phyloP scores from a whole-genome alignment of 176 grass and related monocot species.

The Dendrocalamus sinicus region DNA sequence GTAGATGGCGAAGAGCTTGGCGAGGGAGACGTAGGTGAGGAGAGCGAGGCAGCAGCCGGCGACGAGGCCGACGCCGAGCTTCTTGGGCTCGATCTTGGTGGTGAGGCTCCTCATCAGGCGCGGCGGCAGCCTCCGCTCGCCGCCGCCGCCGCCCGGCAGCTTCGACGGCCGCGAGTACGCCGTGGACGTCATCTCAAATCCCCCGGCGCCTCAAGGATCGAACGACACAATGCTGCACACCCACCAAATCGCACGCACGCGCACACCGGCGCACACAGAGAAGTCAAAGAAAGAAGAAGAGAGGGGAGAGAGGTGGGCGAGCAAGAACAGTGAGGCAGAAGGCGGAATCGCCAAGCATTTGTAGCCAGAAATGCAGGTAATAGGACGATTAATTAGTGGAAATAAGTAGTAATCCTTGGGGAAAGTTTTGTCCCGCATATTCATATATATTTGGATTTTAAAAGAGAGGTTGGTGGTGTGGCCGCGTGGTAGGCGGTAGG shows the following conservation, averaged over 20 bases:
- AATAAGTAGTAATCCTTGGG: neutral
- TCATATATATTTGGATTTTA: neutral
- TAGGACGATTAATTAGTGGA: neutral
- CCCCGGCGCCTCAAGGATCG: neutral
- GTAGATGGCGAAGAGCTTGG: constrained; percentile 76
- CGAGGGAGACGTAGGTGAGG: constrained; percentile 71
- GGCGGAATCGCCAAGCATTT: constrained; percentile 12
- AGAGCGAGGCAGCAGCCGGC: constrained; percentile 67
- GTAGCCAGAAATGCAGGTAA: constrained; percentile 4
- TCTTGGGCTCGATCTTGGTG: constrained; percentile 70
- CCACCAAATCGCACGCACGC: neutral
- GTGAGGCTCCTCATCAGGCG: constrained; percentile 42
- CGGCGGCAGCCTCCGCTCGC: constrained; percentile 32
- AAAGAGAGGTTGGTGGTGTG: neutral
- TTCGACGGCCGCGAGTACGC: constrained; percentile 51
- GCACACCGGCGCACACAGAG: neutral
- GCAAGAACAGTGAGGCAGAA: neutral
- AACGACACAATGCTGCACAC: neutral
- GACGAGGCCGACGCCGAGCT: constrained; percentile 61
- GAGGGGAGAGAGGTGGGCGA: neutral
- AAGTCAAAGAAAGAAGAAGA: neutral
- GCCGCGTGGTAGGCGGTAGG: neutral
- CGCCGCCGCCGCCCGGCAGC: constrained; percentile 17
- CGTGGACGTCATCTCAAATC: constrained; percentile 45
- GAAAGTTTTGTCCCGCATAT: neutral